A percentile compares a stretch with the other conserved stretches of the same genome.
Evolutionary conservation across 805 yeast genomes (phyloP).

Genomic region (Nakazawaea holstii): DNA sequence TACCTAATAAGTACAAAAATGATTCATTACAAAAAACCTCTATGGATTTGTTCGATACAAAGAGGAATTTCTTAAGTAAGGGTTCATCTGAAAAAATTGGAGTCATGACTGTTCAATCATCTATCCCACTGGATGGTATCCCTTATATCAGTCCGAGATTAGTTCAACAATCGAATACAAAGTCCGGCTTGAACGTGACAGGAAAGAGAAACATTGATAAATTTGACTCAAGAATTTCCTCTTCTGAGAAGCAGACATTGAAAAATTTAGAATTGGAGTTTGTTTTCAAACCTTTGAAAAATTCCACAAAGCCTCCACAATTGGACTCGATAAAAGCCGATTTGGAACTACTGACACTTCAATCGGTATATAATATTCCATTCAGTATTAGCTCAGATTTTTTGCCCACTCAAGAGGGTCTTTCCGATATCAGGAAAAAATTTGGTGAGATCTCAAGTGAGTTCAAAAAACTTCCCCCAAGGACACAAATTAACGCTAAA

Average conservation of each 20-base stretch:
- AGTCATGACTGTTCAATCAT: slow-evolving; percentile 1
- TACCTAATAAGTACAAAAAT: slow-evolving; percentile 9
- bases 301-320: slow-evolving; percentile 11
- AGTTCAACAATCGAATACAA: slow-evolving; percentile 3
- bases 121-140: slow-evolving; percentile 12
- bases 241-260: slow-evolving; percentile 8
- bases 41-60: not conserved
- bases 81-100: not conserved
- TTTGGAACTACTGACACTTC: slow-evolving; percentile 11
- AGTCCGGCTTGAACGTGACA: slow-evolving; percentile 1
- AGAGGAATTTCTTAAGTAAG: not conserved
- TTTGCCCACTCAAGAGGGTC: slow-evolving; percentile 19
- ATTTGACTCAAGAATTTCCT: slow-evolving; percentile 6
- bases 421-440: slow-evolving; percentile 15
- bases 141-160: slow-evolving; percentile 11
- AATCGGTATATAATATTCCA: slow-evolving; percentile 26
- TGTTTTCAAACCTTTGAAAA: slow-evolving; percentile 2
- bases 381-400: slow-evolving; percentile 30
- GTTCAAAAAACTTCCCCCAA: slow-evolving; percentile 17
- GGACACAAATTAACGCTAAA: slow-evolving; percentile 14
- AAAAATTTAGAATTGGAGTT: slow-evolving; percentile 7
- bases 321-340: slow-evolving; percentile 2
- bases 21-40: slow-evolving; percentile 1
- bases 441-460: not conserved
- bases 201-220: slow-evolving; percentile 5